Evolutionary conservation across 176 grass and related monocot genomes (phyloP), one percentile per base, ranked within the genome.

Genomic region (Paspalum vaginatum): DNA sequence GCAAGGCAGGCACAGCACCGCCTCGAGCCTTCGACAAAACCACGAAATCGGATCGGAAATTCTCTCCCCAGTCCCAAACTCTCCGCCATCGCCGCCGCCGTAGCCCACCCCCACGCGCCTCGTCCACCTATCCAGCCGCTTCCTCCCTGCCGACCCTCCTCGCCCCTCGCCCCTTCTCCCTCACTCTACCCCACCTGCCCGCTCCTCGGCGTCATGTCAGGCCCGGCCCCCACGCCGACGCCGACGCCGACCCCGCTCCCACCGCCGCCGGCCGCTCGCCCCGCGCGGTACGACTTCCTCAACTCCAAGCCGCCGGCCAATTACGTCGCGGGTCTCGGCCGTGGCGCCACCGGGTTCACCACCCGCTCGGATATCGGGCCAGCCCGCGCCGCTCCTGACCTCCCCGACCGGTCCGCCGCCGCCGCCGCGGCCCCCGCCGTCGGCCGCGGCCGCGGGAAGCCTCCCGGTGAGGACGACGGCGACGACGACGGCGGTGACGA

Each of bases 261-360:
- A 64, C 85, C 45, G 43, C 83, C 75, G 18, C 79, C 17, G 1
- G 78, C 84, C 26, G 18, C 88, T 0, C 89, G 79, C 7, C 86
- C 94, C 12, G 74, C 76, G 64, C 84, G 87, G 46, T 91, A 97
- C 67, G 94, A 94, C 1, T 97, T 97, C 81, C 89, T 94, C 81
- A 93, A 91, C 85, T 94, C 94, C 13, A 97, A 91, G 62, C 94
- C 94, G 42, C 94, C 94, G 40, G 51, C 91, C 6, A 94, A 94
- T 75, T 97, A 97, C 32, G 94, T 97, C 47, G 91, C 91, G 0
- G 94, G 94, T 20, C 91, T 97, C 37, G 94, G 94, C 64, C 94
- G 91, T 82, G 94, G 94, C 61, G 94, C 94, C 67, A 97, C 94
- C n/a, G 94, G 94, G 8, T 97, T 94, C 87, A 97, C 94, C 65